phyloP scores from a whole-genome alignment of 441 rosid species.

The Erodium texanum region DNA sequence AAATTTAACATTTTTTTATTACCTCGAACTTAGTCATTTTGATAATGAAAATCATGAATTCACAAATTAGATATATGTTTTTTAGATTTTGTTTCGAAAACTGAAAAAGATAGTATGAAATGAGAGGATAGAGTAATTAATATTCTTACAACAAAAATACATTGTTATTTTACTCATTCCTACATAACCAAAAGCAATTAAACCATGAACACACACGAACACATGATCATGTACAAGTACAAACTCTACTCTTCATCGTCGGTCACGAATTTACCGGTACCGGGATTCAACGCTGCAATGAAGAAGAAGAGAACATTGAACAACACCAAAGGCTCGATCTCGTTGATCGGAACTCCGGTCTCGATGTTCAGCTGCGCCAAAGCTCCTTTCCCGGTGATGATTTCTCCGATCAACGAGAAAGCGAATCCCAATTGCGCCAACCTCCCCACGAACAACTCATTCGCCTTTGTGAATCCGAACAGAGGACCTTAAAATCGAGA shows the following conservation, averaged over 20 bases:
- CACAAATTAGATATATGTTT: too few relatives aligned
- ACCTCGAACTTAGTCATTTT: too few relatives aligned
- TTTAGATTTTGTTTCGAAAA: too few relatives aligned
- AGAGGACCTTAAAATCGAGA: background rate
- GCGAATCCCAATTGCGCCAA: background rate
- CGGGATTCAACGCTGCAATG: background rate
- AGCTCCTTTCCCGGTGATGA: background rate
- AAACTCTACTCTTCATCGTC: background rate
- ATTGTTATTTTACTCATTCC: background rate
- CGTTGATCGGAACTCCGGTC: background rate
- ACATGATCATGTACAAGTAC: background rate
- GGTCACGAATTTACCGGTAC: background rate
- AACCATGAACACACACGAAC: background rate
- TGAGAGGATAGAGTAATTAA: background rate
- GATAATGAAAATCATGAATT: too few relatives aligned
- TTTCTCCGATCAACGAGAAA: background rate
- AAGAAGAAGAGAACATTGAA: background rate
- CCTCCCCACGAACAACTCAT: background rate
- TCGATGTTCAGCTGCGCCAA: background rate
- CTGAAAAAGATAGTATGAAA: too few relatives aligned
- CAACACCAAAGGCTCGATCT: background rate
- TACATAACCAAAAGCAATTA: background rate
- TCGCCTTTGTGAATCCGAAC: background rate
- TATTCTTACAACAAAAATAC: background rate
- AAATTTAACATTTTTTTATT: too few relatives aligned